These are phyloP conservation scores for Neofusicoccum umdonicola DNA, from an alignment of 2,329 filamentous ascomycete genomes.

Conservation along the genomic window DNA sequence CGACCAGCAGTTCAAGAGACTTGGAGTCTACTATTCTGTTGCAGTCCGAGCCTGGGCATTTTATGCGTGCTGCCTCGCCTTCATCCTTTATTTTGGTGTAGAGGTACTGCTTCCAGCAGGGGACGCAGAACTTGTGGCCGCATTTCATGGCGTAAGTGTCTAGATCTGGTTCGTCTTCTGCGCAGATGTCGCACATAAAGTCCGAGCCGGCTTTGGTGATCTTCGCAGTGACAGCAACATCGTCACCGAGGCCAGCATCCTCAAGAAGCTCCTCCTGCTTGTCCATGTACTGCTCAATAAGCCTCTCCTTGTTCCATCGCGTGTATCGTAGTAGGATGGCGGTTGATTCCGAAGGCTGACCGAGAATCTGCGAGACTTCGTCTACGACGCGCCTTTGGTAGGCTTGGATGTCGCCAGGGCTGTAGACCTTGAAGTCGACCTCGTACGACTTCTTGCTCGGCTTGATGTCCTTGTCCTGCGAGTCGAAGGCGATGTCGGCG, in stretches of 20 bases:
- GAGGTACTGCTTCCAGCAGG: constrained; percentile 90
- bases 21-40: constrained; percentile 87
- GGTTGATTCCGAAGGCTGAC: constrained; percentile 82
- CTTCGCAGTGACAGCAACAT: constrained; percentile 53
- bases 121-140: constrained; percentile 86
- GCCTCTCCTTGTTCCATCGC: constrained; percentile 92
- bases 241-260: constrained; percentile 72
- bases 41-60: constrained; percentile 86
- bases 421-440: constrained; percentile 78
- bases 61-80: constrained; percentile 90
- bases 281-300: constrained; percentile 98
- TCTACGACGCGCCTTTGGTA: constrained; percentile 84
- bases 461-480: constrained; percentile 69
- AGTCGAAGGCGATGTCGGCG: constrained; percentile 59
- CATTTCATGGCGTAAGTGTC: constrained; percentile 93
- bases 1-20: constrained; percentile 74
- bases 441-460: constrained; percentile 75
- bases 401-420: constrained; percentile 74
- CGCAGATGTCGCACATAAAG: constrained; percentile 95
- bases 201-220: constrained; percentile 65
- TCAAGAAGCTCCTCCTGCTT: constrained; percentile 75
- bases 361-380: constrained; percentile 88
- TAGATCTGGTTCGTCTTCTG: constrained; percentile 75
- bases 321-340: constrained; percentile 87
- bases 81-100: constrained; percentile 92